Evolutionary conservation across 768 basidiomycete genomes (phyloP).

Genomic region (Hypholoma sublateritium): DNA sequence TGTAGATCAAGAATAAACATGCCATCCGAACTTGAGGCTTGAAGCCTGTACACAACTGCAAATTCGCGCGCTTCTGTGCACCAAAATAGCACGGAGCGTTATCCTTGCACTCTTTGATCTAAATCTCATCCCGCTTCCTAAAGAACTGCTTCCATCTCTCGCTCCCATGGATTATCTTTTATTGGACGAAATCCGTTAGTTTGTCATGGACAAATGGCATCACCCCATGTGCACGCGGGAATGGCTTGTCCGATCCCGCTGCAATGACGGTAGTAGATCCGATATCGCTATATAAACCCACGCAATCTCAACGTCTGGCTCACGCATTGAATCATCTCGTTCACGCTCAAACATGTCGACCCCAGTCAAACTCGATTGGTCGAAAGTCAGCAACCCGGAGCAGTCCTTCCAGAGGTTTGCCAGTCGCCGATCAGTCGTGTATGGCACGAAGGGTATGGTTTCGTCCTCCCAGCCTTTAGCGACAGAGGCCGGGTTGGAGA

Average conservation of each 20-base stretch:
- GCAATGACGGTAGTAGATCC: constrained; percentile 1
- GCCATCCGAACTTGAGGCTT: too few relatives aligned
- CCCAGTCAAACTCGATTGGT: constrained; percentile 42
- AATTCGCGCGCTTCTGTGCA: too few relatives aligned
- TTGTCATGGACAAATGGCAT: background rate
- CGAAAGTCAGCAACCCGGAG: constrained; percentile 67
- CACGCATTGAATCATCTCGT: background rate
- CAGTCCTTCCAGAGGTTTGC: constrained; percentile 68
- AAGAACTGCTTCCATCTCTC: background rate
- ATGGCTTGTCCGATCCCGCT: background rate
- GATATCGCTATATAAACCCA: constrained; percentile 3
- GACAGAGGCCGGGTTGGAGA: constrained; percentile 87
- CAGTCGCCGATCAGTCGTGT: constrained; percentile 84
- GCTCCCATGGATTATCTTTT: background rate
- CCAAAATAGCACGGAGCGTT: too few relatives aligned
- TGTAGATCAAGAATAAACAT: constrained; percentile 13
- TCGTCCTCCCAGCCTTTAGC: constrained; percentile 91
- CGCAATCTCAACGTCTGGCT: background rate
- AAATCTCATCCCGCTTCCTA: background rate
- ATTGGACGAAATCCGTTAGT: background rate
- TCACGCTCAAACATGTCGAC: constrained; percentile 29
- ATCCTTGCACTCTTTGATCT: background rate
- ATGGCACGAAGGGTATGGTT: constrained; percentile 85
- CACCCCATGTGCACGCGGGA: constrained; percentile 1
- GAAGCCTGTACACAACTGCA: too few relatives aligned